Evolutionary conservation across 257 asterid species (phyloP), one percentile per base, ranked within the genome.

Genomic region (Nicotiana tomentosiformis): DNA sequence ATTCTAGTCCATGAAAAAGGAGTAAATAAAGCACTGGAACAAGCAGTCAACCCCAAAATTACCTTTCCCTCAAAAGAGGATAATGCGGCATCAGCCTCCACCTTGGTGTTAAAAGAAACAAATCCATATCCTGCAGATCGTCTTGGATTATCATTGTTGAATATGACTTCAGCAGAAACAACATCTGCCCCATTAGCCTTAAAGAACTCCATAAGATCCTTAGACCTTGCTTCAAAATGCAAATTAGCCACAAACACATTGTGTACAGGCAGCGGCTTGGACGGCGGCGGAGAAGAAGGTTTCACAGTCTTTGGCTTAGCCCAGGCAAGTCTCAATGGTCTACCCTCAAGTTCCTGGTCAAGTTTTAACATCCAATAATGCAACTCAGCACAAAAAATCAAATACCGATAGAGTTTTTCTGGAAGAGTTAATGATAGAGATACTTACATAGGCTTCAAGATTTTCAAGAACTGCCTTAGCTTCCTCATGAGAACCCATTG

Each of bases 101-200:
- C 93, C 90, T 94, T 88, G 8, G 93, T 91, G 81, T 88, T 90
- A 86, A 94, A 92, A 32, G 99, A 91, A 76, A 94, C 97, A 82
- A 94, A 96, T 84, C 99, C 99, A 81, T 93, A 96, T 23, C 99
- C 98, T 5, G 98, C 90, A 20, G 98, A 89, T 18, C 92, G 87
- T 78, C 93, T 89, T 6, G 97, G 97, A 60, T 90, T 88, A 70
- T 90, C 94, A 10, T 53, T 85, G 85, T 62, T 85, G 85, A 89
- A 94, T 83, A 93, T 87, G 58, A 96, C 86, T 83, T 96, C 98
- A 56, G 98, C 97, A 82, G 97, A 94, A 77, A 93, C 98, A 83
- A 79, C 97, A 84, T 92, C 91, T 35, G 85, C 92, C 61, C 87
- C 87, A 33, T 88, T 85, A 56, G 90, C 89, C 90, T 84, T 87